phyloP scores from a whole-genome alignment of 148 eudicot species.

The Chenopodium quinoa region DNA sequence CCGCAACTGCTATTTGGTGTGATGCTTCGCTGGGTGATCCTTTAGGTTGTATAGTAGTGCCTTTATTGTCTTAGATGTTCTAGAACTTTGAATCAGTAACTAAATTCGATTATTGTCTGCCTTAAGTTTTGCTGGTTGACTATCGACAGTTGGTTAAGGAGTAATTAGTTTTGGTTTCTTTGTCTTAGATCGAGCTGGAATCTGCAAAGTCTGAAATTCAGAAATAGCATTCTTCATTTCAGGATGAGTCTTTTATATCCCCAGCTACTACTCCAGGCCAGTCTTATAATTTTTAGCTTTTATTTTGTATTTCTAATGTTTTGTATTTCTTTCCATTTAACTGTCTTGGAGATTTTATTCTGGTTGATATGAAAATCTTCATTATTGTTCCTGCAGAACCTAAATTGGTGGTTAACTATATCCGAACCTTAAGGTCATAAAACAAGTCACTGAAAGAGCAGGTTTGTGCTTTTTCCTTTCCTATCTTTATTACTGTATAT shows the following conservation, averaged over 20 bases:
- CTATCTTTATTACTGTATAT: slow-evolving; percentile 3
- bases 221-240: slow-evolving; percentile 83
- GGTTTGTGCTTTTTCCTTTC: slow-evolving; percentile 36
- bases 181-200: slow-evolving; percentile 73
- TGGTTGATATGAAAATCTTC: neutral
- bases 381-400: slow-evolving; percentile 52
- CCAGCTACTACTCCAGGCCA: slow-evolving; percentile 68
- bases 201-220: slow-evolving; percentile 81
- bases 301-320: neutral
- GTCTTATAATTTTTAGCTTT: slow-evolving; percentile 16
- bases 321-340: neutral
- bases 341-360: neutral
- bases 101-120: neutral
- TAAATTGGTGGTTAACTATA: slow-evolving; percentile 65
- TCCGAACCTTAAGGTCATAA: slow-evolving; percentile 71
- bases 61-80: no score
- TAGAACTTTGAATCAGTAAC: neutral
- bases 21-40: no score
- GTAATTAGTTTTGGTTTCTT: slow-evolving; percentile 14
- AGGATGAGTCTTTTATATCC: slow-evolving; percentile 74
- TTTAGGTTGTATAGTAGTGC: no score
- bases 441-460: slow-evolving; percentile 91
- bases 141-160: neutral
- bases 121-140: neutral
- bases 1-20: no score